These are phyloP conservation scores for Neurospora discreta DNA, from an alignment of 495 filamentous ascomycete species.

Conservation along the genomic window DNA sequence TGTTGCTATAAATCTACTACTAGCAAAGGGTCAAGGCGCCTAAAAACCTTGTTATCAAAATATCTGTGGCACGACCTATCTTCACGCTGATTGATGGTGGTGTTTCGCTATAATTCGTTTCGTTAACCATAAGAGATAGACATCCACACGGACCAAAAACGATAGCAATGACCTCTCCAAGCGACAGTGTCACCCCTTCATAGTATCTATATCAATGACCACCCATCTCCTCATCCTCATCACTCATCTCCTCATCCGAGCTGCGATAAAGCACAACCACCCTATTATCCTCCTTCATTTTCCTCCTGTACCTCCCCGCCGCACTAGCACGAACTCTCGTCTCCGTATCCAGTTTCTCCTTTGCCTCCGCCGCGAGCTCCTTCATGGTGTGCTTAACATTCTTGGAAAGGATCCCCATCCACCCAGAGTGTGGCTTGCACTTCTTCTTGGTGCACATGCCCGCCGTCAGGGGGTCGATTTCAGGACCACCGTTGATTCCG, in stretches of 20 bases:
- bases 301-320: constrained; percentile 27
- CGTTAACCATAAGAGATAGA: background rate
- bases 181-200: background rate
- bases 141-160: background rate
- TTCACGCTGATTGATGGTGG: background rate
- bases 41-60: background rate
- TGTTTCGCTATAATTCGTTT: background rate
- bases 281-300: constrained; percentile 27
- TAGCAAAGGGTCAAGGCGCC: background rate
- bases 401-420: constrained; percentile 32
- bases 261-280: constrained; percentile 18
- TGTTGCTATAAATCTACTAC: background rate
- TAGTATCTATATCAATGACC: background rate
- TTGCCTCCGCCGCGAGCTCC: constrained; percentile 32
- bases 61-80: background rate
- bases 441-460: constrained; percentile 38
- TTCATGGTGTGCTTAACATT: constrained; percentile 30
- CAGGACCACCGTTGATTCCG: background rate
- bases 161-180: background rate
- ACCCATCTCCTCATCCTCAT: background rate
- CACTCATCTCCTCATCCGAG: constrained; percentile 3
- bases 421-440: constrained; percentile 36
- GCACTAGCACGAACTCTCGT: constrained; percentile 27
- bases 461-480: constrained; percentile 17
- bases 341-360: constrained; percentile 31